Percentiles rank a stretch among this genome's conserved stretches.
These are phyloP conservation scores for Penicillium janthinellum DNA, from an alignment of 2,329 filamentous ascomycete genomes.

Conservation along the genomic window DNA sequence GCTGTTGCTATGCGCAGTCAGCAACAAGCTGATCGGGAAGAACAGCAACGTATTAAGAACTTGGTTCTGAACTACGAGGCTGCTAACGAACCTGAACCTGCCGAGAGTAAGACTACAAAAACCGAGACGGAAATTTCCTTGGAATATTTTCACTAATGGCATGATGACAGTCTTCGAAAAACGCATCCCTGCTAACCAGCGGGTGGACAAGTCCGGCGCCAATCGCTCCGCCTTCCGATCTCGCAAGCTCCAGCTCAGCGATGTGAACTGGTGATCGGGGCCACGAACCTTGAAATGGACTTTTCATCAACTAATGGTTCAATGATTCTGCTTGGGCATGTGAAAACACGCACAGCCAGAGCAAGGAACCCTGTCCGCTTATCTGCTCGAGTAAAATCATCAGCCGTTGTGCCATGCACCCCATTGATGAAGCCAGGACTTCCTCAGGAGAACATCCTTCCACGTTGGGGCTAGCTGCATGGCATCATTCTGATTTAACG, in stretches of 20 bases:
- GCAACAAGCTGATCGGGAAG: constrained; percentile 90
- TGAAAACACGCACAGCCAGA: not conserved
- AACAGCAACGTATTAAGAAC: constrained; percentile 98
- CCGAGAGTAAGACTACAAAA: constrained; percentile 65
- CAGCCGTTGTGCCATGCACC: not conserved
- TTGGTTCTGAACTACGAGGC: constrained; percentile 96
- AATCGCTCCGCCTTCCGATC: constrained; percentile 77
- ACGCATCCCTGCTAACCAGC: constrained; percentile 46
- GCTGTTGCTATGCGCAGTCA: constrained; percentile 95
- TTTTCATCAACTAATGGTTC: not conserved
- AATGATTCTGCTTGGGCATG: not conserved
- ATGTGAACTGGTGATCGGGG: constrained; percentile 87
- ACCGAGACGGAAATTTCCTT: constrained; percentile 38
- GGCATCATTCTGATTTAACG: no score
- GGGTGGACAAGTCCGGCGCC: constrained; percentile 58
- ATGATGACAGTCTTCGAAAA: constrained; percentile 41
- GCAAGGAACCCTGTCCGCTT: not conserved
- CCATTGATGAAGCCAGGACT: not conserved
- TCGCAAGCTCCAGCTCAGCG: constrained; percentile 89
- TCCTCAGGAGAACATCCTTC: not conserved
- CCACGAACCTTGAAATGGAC: not conserved
- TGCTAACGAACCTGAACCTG: constrained; percentile 74
- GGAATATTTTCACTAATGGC: constrained; percentile 1
- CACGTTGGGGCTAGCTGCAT: no score
- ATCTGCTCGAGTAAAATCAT: not conserved